A percentile compares a stretch with the other conserved stretches of the same genome.
Conservation (phyloP, 2,329 filamentous ascomycete species). For the Orbilia blumenaviensis region DNA sequence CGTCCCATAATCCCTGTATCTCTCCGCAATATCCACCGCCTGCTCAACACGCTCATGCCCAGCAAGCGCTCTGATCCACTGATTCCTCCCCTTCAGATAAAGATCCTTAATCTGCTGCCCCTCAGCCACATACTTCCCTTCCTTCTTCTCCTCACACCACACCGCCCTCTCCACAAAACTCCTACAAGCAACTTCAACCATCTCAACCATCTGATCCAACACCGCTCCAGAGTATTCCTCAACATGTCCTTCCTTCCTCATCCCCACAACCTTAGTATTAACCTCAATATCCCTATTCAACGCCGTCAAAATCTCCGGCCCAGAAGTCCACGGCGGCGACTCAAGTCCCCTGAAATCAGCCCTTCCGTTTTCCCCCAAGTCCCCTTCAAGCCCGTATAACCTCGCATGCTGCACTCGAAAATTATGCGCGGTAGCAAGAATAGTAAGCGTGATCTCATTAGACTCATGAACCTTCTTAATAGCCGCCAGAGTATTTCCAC, state of each 20-base stretch:
- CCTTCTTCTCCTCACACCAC: constrained; percentile 68
- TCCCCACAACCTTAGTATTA: constrained; percentile 58
- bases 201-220: constrained; percentile 65
- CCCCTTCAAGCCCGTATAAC: constrained; percentile 76
- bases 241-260: constrained; percentile 34
- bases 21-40: constrained; percentile 69
- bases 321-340: constrained; percentile 86
- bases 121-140: constrained; percentile 61
- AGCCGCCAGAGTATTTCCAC: constrained; percentile 7
- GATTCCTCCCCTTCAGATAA: constrained; percentile 63
- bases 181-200: constrained; percentile 69
- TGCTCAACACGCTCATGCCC: constrained; percentile 69
- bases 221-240: constrained; percentile 62
- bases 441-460: constrained; percentile 72
- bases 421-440: constrained; percentile 34
- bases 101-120: constrained; percentile 64
- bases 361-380: constrained; percentile 73
- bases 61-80: constrained; percentile 65
- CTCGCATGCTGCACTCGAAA: constrained; percentile 77
- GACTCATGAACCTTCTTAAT: constrained; percentile 69
- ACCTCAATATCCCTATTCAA: constrained; percentile 56
- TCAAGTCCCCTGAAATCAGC: constrained; percentile 73
- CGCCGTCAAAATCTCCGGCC: constrained; percentile 58
- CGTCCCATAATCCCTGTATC: constrained; percentile 67
- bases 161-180: constrained; percentile 69